Evolutionary conservation across 164 flowering plant species (phyloP), one percentile per base, ranked within the genome.

Genomic region (Piper betle): DNA sequence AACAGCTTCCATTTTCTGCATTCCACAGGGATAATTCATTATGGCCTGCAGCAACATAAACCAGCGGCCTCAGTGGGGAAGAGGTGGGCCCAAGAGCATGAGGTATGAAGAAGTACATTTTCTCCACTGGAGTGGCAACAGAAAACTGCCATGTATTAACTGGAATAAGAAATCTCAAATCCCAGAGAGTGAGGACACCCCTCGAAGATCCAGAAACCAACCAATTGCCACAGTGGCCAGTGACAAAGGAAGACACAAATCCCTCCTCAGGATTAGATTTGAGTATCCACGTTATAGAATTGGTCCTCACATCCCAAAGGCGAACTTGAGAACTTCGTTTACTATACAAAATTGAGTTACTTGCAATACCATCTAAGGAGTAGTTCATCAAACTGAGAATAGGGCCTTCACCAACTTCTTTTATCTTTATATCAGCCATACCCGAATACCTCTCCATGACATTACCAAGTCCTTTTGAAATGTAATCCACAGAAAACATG

Each of bases 1-100:
- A 94, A 71, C 99, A 94, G 76, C 95, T 88, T 66, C 96, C 94
- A 71, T 83, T 87, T 78, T 94, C 99, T 37, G 99, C 97, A 82
- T 94, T 88, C 99, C 97, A 88, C 18, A 94, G 86, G 33, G 97
- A 84, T 68, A 91, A 90, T 76, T 88, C 99, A 79, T 94, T 87
- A 70, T 85, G 82, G 52, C 99, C 97, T 8, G 96, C 97, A 72
- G 96, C 95, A 67, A 88, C 94, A 86, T 91, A 94, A 62, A 94
- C 83, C 65, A 91, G 83, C 58, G 97, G 99, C 74, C 96, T 79
- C 46, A 81, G 75, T 39, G 74, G 67, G 38, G 77, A 65, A 64
- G 96, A 81, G n/a, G 77, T 59, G 17, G 95, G 68, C 2, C 79
- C 65, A 67, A 71, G 79, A 53, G 83, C 62, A 68, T 86, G 85